Conservation (phyloP, 352 stramenopile species). For the Pythium coloratum region DNA sequence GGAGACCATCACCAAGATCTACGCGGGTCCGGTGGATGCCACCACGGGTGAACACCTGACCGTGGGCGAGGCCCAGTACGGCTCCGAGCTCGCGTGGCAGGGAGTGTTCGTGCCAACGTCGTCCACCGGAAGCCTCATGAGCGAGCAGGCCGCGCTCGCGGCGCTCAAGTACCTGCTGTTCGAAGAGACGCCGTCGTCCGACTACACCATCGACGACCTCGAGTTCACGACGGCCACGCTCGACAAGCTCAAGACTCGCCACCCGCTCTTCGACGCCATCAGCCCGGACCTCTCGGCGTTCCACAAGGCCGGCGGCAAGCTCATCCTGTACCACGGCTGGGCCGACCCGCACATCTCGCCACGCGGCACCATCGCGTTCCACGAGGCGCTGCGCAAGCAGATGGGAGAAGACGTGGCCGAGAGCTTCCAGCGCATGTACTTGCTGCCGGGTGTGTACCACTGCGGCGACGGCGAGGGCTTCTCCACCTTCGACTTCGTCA, state of each 20-base stretch:
- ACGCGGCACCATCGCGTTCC: constrained; percentile 42
- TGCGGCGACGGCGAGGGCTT: constrained; percentile 42
- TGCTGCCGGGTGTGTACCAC: constrained; percentile 48
- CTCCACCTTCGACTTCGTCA: constrained; percentile 41
- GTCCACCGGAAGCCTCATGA: constrained; percentile 29
- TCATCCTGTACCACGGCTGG: constrained; percentile 55
- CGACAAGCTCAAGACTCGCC: constrained; percentile 33
- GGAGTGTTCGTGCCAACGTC: constrained; percentile 39
- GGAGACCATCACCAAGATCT: constrained; percentile 34
- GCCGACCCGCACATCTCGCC: constrained; percentile 49
- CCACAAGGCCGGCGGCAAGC: constrained; percentile 36
- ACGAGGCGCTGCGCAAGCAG: constrained; percentile 36
- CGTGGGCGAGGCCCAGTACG: constrained; percentile 43
- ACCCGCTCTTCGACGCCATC: constrained; percentile 39
- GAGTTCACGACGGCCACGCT: constrained; percentile 42
- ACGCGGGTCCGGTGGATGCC: constrained; percentile 37
- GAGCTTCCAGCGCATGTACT: constrained; percentile 46
- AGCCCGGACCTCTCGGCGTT: constrained; percentile 40
- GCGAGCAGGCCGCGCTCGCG: constrained; percentile 33
- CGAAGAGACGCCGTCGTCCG: constrained; percentile 32
- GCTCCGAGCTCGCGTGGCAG: constrained; percentile 42
- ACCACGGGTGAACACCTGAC: constrained; percentile 35
- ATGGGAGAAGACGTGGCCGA: constrained; percentile 34
- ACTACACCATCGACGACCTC: constrained; percentile 44
- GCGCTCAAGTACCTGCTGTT: constrained; percentile 46